These are phyloP conservation scores for Marasmius oreades DNA, from an alignment of 1,284 basidiomycete species.

Conservation along the genomic window DNA sequence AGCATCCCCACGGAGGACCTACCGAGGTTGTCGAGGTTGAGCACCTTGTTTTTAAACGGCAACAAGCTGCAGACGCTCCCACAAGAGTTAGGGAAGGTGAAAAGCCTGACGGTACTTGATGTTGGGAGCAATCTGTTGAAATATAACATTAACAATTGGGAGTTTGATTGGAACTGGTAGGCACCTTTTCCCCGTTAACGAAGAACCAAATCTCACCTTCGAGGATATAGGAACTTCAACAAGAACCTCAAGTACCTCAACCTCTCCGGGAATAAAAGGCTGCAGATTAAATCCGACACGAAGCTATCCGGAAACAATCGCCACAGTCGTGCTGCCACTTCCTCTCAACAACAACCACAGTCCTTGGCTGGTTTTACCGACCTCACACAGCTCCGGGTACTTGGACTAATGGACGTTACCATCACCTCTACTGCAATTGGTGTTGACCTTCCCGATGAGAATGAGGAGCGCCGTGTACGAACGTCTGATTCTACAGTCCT, in stretches of 20 bases:
- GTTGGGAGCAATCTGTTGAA: conserved; percentile 94
- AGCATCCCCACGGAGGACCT: conserved; percentile 89
- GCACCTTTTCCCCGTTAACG: conserved; percentile 16
- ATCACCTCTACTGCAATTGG: conserved; percentile 58
- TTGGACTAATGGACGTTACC: conserved; percentile 98
- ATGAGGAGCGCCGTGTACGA: conserved; percentile 87
- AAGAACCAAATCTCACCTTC: conserved; percentile 3
- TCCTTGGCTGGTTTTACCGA: conserved; percentile 85
- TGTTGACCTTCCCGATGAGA: conserved; percentile 81
- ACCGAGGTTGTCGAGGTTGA: conserved; percentile 62
- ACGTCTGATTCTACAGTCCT: conserved; percentile 91
- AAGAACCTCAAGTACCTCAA: conserved; percentile 86
- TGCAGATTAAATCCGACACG: conserved; percentile 44
- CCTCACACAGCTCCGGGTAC: conserved; percentile 77
- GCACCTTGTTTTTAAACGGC: conserved; percentile 87
- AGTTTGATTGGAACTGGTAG: conserved; percentile 99
- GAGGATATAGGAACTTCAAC: conserved; percentile 87
- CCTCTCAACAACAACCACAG: conserved; percentile 24
- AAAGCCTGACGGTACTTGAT: conserved; percentile 81
- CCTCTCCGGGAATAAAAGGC: conserved; percentile 46
- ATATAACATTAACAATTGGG: conserved; percentile 99
- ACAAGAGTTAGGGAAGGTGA: conserved; percentile 84
- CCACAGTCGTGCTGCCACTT: conserved; percentile 21
- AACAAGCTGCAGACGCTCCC: conserved; percentile 94
- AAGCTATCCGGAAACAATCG: conserved; percentile 19